Evolutionary conservation across 306 rosid species (phyloP).

Genomic region (Rosa lucieae): DNA sequence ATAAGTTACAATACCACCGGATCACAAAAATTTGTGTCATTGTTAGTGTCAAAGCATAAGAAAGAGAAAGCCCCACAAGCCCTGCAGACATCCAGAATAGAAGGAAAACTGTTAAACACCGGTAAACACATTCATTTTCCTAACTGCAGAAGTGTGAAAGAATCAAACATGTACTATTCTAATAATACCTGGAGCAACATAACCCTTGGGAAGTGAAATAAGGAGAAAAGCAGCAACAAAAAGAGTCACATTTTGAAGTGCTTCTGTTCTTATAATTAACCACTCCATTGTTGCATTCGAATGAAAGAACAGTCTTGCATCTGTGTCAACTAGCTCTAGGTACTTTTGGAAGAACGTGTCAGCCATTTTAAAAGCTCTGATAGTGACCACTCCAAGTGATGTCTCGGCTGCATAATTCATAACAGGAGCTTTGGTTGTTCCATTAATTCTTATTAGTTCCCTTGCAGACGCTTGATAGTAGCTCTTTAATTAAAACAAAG

Average conservation of each 20-base stretch:
- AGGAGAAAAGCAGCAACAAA: constrained; percentile 61
- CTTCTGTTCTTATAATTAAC: constrained; percentile 62
- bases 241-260: constrained; percentile 65
- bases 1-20: constrained; percentile 49
- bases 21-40: constrained; percentile 39
- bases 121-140: neutral
- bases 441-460: constrained; percentile 77
- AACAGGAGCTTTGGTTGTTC: constrained; percentile 87
- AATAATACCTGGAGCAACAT: constrained; percentile 48
- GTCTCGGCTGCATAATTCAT: constrained; percentile 79
- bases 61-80: constrained; percentile 74
- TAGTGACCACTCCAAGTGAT: constrained; percentile 73
- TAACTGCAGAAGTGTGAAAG: neutral
- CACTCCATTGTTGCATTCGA: constrained; percentile 68
- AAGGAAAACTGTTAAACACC: neutral
- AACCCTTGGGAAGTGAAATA: constrained; percentile 58
- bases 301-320: constrained; percentile 62
- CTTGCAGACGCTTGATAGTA: constrained; percentile 77
- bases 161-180: neutral
- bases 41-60: constrained; percentile 62
- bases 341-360: constrained; percentile 56
- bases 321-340: constrained; percentile 63
- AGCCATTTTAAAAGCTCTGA: constrained; percentile 61
- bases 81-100: constrained; percentile 42
- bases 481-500: constrained; percentile 28